These are phyloP conservation scores for Lichtheimia ornata DNA, from an alignment of 371 early-diverging fungal genomes.

Conservation along the genomic window DNA sequence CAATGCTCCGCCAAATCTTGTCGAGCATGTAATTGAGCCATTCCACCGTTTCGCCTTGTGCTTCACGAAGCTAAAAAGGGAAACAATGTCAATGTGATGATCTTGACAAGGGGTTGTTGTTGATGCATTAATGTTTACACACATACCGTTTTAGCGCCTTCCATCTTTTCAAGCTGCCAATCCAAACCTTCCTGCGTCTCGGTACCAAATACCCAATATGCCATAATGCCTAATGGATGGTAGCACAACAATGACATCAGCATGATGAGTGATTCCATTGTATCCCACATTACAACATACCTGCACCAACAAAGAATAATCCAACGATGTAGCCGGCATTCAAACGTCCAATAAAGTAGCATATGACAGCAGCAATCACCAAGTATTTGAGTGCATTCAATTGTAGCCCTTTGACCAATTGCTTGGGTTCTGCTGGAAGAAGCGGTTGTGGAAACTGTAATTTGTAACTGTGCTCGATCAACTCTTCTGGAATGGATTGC, in stretches of 20 bases:
- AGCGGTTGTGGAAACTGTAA: slow-evolving; percentile 19
- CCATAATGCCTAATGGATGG: slow-evolving; percentile 9
- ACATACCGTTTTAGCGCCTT: slow-evolving; percentile 21
- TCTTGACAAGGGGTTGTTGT: not conserved
- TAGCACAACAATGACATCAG: not conserved
- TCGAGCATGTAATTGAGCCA: slow-evolving; percentile 32
- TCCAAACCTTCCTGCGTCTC: slow-evolving; percentile 24
- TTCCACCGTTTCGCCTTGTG: slow-evolving; percentile 28
- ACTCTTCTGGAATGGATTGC: not conserved
- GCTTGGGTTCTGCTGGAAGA: slow-evolving; percentile 17
- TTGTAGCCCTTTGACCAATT: slow-evolving; percentile 16
- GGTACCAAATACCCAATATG: slow-evolving; percentile 21
- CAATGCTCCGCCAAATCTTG: slow-evolving; percentile 33
- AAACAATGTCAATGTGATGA: not conserved
- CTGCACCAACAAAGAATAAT: slow-evolving; percentile 4
- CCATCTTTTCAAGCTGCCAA: slow-evolving; percentile 29
- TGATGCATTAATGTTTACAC: too few species aligned
- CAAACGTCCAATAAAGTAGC: slow-evolving; percentile 25
- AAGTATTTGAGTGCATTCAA: slow-evolving; percentile 26
- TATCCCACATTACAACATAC: slow-evolving; percentile 1
- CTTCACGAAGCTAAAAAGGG: slow-evolving; percentile 17
- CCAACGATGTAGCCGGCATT: slow-evolving; percentile 18
- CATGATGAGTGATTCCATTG: not conserved
- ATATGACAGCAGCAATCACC: slow-evolving; percentile 7
- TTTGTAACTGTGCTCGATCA: slow-evolving; percentile 12